Percentiles rank a stretch among this genome's conserved stretches.
phyloP scores from a whole-genome alignment of 257 asterid genomes.

The Fraxinus pennsylvanica region DNA sequence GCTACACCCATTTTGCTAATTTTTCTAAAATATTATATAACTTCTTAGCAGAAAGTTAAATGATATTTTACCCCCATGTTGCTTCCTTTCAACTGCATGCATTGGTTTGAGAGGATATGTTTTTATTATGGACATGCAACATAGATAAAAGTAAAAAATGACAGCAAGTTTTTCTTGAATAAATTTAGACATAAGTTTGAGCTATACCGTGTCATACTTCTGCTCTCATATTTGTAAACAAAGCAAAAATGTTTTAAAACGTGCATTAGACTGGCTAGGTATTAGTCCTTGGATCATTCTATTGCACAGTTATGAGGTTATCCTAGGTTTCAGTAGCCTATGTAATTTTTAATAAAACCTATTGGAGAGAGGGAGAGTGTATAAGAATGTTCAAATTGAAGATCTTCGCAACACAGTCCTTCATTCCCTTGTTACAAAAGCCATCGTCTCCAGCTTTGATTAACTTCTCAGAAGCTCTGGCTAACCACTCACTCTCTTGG shows the following conservation, averaged over 20 bases:
- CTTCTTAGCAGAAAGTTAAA: not conserved
- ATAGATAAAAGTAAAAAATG: not conserved
- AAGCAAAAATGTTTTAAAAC: not conserved
- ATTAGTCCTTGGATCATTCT: not conserved
- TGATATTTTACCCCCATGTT: not conserved
- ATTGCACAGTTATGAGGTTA: too few relatives aligned
- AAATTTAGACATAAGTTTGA: not conserved
- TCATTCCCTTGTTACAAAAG: not conserved
- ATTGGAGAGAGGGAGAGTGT: not conserved
- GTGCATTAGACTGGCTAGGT: slow-evolving; percentile 1
- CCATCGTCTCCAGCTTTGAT: not conserved
- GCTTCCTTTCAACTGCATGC: not conserved
- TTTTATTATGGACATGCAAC: not conserved
- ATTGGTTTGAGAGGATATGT: not conserved
- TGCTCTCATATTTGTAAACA: not conserved
- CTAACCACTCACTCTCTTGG: not conserved
- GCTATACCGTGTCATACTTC: not conserved
- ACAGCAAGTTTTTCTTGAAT: not conserved
- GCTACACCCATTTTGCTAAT: not conserved
- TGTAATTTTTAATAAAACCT: not conserved
- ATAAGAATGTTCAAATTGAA: not conserved
- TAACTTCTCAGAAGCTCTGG: not conserved
- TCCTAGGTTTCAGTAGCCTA: not conserved
- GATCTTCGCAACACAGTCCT: not conserved
- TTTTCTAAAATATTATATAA: not conserved